Conservation (phyloP, 352 stramenopile species). For the Pythium phragmiticola region DNA sequence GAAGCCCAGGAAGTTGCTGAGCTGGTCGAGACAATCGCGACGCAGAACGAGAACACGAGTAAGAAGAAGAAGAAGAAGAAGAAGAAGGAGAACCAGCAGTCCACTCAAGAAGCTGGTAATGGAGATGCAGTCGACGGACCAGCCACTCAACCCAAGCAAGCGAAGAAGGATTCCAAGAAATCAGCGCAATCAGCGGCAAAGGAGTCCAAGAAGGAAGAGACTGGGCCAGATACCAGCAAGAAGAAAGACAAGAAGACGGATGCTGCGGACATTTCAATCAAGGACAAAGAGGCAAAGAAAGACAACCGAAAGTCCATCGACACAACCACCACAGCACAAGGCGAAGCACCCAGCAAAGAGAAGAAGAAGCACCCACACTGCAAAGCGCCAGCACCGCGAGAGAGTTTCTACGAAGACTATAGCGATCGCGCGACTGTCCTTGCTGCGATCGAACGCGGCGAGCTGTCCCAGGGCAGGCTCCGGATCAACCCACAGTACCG, state of each 20-base stretch:
- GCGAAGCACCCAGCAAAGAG: not conserved
- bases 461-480: slow-evolving; percentile 57
- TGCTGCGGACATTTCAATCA: not conserved
- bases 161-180: slow-evolving; percentile 5
- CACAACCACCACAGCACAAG: not conserved
- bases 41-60: not conserved
- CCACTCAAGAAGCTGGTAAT: no score
- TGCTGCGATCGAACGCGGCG: slow-evolving; percentile 27
- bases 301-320: not conserved
- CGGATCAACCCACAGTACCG: slow-evolving; percentile 74
- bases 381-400: not conserved
- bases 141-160: not conserved
- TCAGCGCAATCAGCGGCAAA: not conserved
- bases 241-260: slow-evolving; percentile 6
- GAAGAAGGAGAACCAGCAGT: no score
- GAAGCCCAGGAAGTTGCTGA: slow-evolving; percentile 8
- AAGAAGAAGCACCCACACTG: slow-evolving; percentile 6
- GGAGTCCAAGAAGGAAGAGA: slow-evolving; percentile 9
- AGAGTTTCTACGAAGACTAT: slow-evolving; percentile 25
- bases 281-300: slow-evolving; percentile 13
- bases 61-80: not conserved
- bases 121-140: not conserved
- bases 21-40: slow-evolving; percentile 2
- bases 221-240: not conserved
- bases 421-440: slow-evolving; percentile 13